phyloP scores from a whole-genome alignment of 1,284 basidiomycete genomes.

The Boletus coffeatus region DNA sequence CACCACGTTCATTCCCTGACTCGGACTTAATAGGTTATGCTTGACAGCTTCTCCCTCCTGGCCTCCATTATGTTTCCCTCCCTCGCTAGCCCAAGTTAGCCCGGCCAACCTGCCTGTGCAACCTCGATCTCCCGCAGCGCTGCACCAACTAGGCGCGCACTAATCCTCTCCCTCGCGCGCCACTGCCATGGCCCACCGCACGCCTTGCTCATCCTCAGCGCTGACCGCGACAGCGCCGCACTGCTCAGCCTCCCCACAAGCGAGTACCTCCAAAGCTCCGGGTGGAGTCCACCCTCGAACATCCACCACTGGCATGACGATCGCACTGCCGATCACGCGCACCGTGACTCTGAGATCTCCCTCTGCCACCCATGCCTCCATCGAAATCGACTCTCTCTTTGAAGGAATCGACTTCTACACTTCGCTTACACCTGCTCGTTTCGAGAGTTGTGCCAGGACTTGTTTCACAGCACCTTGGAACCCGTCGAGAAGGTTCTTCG shows the following conservation, averaged over 20 bases:
- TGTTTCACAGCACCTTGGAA: conserved; percentile 96
- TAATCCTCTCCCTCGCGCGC: conserved; percentile 64
- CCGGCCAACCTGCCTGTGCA: neutral
- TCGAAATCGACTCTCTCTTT: conserved; percentile 97
- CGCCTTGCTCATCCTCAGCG: too few species aligned
- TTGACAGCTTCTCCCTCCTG: too few species aligned
- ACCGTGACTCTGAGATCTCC: conserved; percentile 32
- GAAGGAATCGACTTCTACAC: conserved; percentile 99
- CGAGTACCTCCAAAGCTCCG: too few species aligned
- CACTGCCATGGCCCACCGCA: conserved; percentile 29
- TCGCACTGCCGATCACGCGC: conserved; percentile 4
- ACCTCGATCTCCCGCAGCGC: conserved; percentile 48
- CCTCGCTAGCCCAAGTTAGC: too few species aligned
- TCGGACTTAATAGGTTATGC: too few species aligned
- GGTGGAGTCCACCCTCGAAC: neutral
- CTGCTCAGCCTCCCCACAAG: too few species aligned
- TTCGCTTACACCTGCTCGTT: conserved; percentile 95
- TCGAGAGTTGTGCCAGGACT: conserved; percentile 93
- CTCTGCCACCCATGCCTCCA: conserved; percentile 93
- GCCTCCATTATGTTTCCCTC: too few species aligned
- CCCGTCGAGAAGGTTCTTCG: conserved; percentile 98
- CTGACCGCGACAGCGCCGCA: too few species aligned
- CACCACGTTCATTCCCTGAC: too few species aligned
- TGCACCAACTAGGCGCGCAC: conserved; percentile 59
- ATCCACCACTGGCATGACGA: neutral